phyloP scores from a whole-genome alignment of 164 flowering plant species.

The Chimonanthus salicifolius region DNA sequence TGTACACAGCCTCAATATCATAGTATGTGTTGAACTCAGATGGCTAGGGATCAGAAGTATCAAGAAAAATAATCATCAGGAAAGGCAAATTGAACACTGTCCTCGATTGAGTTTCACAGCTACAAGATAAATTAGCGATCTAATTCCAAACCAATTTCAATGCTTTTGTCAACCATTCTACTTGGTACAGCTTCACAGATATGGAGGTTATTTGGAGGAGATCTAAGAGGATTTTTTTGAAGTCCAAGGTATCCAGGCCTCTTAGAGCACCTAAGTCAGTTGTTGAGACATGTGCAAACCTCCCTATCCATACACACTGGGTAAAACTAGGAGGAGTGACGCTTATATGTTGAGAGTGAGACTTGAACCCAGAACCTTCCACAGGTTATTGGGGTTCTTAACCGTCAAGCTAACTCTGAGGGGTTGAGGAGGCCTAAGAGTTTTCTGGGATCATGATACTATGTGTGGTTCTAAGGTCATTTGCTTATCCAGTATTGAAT shows the following conservation, averaged over 20 bases:
- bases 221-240: too few species aligned
- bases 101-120: background rate
- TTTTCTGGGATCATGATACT: too few species aligned
- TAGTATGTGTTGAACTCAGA: conserved; percentile 86
- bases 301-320: too few species aligned
- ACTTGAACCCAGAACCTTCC: too few species aligned
- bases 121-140: background rate
- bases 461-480: background rate
- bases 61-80: background rate
- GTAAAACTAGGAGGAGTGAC: too few species aligned
- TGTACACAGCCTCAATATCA: conserved; percentile 87
- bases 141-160: background rate
- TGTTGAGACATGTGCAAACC: too few species aligned
- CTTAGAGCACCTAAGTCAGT: too few species aligned
- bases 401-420: too few species aligned
- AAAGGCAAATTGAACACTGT: background rate
- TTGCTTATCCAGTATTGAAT: background rate
- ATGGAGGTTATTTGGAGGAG: background rate
- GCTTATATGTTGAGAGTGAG: too few species aligned
- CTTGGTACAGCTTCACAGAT: background rate
- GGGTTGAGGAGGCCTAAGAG: too few species aligned
- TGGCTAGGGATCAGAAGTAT: conserved; percentile 38
- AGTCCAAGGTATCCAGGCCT: too few species aligned
- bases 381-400: too few species aligned
- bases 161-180: background rate